Evolutionary conservation across 768 basidiomycete genomes (phyloP).

Genomic region (Terana coerulea): DNA sequence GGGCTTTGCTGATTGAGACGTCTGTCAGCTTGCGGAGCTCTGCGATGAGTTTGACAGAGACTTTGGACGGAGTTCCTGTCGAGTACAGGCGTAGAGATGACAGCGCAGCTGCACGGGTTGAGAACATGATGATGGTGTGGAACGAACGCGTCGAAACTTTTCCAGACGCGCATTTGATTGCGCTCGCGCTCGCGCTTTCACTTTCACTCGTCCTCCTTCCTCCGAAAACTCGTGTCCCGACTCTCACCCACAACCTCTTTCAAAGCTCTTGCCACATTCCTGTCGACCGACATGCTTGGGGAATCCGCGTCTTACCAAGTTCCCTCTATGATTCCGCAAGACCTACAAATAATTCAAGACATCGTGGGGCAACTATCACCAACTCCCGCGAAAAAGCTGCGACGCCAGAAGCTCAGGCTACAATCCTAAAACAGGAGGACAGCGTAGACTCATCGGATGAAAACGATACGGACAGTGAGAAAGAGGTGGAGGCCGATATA

Average conservation of each 20-base stretch:
- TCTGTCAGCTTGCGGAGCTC: conserved; percentile 79
- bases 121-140: conserved; percentile 17
- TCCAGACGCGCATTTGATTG: conserved; percentile 11
- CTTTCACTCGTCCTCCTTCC: not conserved
- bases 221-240: not conserved
- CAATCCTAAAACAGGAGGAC: not conserved
- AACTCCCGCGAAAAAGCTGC: conserved; percentile 5
- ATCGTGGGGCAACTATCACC: conserved; percentile 41
- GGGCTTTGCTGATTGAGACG: conserved; percentile 84
- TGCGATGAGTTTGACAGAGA: conserved; percentile 74
- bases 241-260: conserved; percentile 6
- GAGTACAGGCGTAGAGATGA: conserved; percentile 46
- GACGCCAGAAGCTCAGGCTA: not conserved
- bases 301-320: conserved; percentile 40
- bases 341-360: conserved; percentile 70
- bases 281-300: too few relatives aligned
- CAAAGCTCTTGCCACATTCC: not conserved
- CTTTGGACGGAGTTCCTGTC: conserved; percentile 42
- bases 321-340: conserved; percentile 64
- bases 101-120: conserved; percentile 13
- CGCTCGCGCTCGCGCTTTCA: not conserved
- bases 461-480: conserved; percentile 56
- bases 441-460: conserved; percentile 27
- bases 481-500: conserved; percentile 69
- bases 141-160: conserved; percentile 7